Evolutionary conservation across 441 rosid genomes (phyloP).

Genomic region (Manihot esculenta): DNA sequence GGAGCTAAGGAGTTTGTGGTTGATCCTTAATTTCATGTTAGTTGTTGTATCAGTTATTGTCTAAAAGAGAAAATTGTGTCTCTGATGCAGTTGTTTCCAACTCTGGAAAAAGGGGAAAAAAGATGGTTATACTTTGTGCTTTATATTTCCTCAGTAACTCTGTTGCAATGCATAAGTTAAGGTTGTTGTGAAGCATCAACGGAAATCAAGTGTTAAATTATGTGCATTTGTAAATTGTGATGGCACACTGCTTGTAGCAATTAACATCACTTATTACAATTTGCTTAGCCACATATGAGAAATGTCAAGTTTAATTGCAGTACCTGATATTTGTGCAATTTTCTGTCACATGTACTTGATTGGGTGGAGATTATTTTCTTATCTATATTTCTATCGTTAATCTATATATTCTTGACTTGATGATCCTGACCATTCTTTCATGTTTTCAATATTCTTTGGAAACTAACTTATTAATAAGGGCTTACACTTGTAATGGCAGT

Average conservation of each 20-base stretch:
- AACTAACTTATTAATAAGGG: background rate
- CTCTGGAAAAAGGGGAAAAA: background rate
- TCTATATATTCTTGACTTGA: too few relatives aligned
- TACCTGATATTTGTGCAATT: background rate
- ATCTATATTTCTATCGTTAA: too few relatives aligned
- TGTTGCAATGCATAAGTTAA: conserved; percentile 1
- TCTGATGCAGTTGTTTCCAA: background rate
- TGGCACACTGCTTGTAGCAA: too few relatives aligned
- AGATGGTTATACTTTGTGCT: background rate
- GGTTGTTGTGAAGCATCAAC: background rate
- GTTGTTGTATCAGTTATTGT: background rate
- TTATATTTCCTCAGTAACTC: background rate
- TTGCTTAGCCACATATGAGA: background rate
- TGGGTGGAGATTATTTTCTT: background rate
- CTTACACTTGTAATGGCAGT: conserved; percentile 34
- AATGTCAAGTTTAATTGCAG: background rate
- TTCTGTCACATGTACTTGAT: background rate
- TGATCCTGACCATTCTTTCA: background rate
- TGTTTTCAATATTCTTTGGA: background rate
- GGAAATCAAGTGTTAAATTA: too few relatives aligned
- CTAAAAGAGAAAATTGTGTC: background rate
- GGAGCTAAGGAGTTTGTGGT: background rate
- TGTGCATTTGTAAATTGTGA: too few relatives aligned
- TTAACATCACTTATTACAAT: background rate
- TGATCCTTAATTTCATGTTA: background rate